Percentiles rank a stretch among this genome's conserved stretches.
phyloP scores from a whole-genome alignment of 2,329 filamentous ascomycete species.

The Hymenoscyphus scutula region DNA sequence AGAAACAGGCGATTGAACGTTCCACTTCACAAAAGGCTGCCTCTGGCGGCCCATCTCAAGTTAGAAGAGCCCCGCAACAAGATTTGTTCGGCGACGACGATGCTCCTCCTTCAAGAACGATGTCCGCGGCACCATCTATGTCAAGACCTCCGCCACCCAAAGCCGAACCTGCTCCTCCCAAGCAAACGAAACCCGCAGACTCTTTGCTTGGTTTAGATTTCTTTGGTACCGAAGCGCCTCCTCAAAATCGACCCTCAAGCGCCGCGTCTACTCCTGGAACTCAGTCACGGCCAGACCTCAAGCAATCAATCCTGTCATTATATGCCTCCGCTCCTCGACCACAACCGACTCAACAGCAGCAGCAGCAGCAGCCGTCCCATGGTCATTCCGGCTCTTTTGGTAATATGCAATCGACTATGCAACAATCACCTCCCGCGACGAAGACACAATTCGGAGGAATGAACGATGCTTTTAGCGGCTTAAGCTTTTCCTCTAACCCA shows the following conservation, averaged over 20 bases:
- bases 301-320: constrained; percentile 94
- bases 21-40: constrained; percentile 38
- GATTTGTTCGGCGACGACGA: constrained; percentile 80
- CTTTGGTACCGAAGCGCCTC: constrained; percentile 68
- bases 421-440: constrained; percentile 37
- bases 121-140: constrained; percentile 63
- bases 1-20: constrained; percentile 62
- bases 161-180: constrained; percentile 64
- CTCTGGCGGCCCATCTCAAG: constrained; percentile 30
- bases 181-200: constrained; percentile 70
- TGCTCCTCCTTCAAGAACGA: constrained; percentile 65
- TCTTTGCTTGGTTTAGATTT: constrained; percentile 92
- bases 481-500: constrained; percentile 57
- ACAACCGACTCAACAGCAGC: constrained; percentile 58
- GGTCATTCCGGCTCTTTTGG: constrained; percentile 63
- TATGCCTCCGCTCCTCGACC: constrained; percentile 83
- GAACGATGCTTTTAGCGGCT: constrained; percentile 75
- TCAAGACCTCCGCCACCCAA: constrained; percentile 57
- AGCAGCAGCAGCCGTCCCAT: constrained; percentile 51
- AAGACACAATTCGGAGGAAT: constrained; percentile 52
- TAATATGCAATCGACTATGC: constrained; percentile 59
- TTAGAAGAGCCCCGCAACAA: constrained; percentile 51
- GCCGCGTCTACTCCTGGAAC: constrained; percentile 63
- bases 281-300: constrained; percentile 85
- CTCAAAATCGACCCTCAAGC: constrained; percentile 79